Percentiles rank a stretch among this genome's conserved stretches.
These are phyloP conservation scores for Pleurotus citrinopileatus DNA, from an alignment of 768 basidiomycete genomes.

Conservation along the genomic window DNA sequence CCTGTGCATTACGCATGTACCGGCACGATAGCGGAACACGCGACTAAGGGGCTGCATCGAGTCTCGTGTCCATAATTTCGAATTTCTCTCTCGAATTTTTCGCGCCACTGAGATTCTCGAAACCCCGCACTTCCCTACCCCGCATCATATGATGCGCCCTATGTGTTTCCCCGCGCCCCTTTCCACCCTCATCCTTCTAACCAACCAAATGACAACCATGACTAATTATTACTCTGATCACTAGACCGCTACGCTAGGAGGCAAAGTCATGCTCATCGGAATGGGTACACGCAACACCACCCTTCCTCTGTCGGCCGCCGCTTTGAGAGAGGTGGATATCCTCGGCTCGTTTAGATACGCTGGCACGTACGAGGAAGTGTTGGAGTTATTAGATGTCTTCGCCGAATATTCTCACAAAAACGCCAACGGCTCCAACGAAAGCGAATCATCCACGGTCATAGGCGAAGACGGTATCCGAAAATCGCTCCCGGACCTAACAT, in stretches of 20 bases:
- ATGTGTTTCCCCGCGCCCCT: too few species aligned
- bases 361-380: slow-evolving; percentile 87
- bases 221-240: slow-evolving; percentile 11
- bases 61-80: too few species aligned
- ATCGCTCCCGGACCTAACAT: slow-evolving; percentile 18
- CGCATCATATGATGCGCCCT: too few species aligned
- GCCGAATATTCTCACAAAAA: not conserved
- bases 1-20: too few species aligned
- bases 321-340: slow-evolving; percentile 88
- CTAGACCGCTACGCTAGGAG: slow-evolving; percentile 79
- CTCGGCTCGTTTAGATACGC: slow-evolving; percentile 90
- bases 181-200: too few species aligned
- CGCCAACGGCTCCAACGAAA: too few species aligned
- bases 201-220: not conserved
- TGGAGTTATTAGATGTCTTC: slow-evolving; percentile 41
- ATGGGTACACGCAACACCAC: slow-evolving; percentile 88
- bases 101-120: too few species aligned
- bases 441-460: not conserved
- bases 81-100: too few species aligned
- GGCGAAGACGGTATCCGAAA: not conserved
- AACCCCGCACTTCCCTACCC: too few species aligned
- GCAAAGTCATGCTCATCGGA: slow-evolving; percentile 90
- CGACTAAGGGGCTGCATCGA: too few species aligned
- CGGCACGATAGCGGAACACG: too few species aligned
- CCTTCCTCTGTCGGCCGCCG: slow-evolving; percentile 82